Evolutionary conservation across 2,329 filamentous ascomycete genomes (phyloP), one percentile per base, ranked within the genome.

Genomic region (Neofusicoccum kwambonambiense): DNA sequence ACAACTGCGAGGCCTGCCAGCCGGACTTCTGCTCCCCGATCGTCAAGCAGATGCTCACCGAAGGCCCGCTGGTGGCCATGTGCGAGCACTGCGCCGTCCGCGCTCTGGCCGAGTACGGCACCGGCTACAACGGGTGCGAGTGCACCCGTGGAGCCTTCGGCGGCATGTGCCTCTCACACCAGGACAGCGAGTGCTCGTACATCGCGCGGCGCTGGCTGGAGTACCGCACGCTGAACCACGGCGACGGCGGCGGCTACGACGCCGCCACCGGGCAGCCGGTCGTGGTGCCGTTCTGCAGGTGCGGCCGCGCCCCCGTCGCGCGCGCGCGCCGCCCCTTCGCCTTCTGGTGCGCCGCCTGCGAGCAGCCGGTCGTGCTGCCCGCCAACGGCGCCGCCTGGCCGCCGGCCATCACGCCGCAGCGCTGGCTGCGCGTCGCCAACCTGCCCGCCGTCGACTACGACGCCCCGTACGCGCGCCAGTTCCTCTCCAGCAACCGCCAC

Each of bases 311-410:
- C 8, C 54, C 54, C 9, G 37, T 58, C 22, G 19, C 22, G 22
- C 39, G 54, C 15, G 3, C 5, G 0, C 15, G 15, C 39, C 7
- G 1, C 39, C 54, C 54, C 22, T 58, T 45, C n/a, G 54, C 54
- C 7, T 58, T 58, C 27, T 58, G 54, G 54, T 58, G 54, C 54
- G 54, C 22, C 7, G 54, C 22, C 7, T 58, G 54, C 27, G 19
- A 44, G 54, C 4, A 31, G 3, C 22, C 39, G 1, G 41, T 58
- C 7, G 13, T 58, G 19, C 15, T 42, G 27, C 39, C 39, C 6
- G 22, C 4, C 13, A 11, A 22, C 13, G 39, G n/a, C 7, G 5
- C 11, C 35, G 13, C 39, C 15, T 58, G 54, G 54, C 6, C 8
- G 8, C 3, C 3, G 1, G 17, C 5, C 19, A 31, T 12, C 22